Evolutionary conservation across 148 eudicot genomes (phyloP), one percentile per base, ranked within the genome.

Genomic region (Silene latifolia): DNA sequence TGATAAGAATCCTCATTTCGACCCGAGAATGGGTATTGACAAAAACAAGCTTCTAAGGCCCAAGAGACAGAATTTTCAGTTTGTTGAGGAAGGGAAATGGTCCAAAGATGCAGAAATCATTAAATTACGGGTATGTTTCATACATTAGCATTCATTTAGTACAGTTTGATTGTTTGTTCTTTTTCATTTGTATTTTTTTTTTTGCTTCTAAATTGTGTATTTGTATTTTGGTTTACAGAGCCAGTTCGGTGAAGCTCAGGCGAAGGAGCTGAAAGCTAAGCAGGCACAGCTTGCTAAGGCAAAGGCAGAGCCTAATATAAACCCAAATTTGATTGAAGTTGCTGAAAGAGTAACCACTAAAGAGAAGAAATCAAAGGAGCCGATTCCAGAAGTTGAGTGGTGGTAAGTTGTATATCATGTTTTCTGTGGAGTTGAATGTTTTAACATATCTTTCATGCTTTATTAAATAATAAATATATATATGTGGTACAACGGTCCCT

Each of bases 21-120:
- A 95, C 80, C 83, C 96, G 3, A 85, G 91, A 80, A 90, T 95
- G 99, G 97, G 96, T 63, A 89, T 95, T 32, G 82, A 95, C 79
- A 85, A 93, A 63, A 88, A 77, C 70, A 92, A 95, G 83, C 83
- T 95, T 69, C 86, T 95, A 72, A 88, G 99, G 83, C 97, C 99
- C 66, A 95, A 90, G 83, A 90, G 86, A 75, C 81, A 83, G 85
- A 83, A 68, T 57, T 92, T 95, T 79, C 99, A 84, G 85, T 95
- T 95, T 87, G 99, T 92, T n/a, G 97, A 92, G 82, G 99, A 95
- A 90, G 99, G 99, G 46, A 92, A 92, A 86, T 95, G 99, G 99
- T 85, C 99, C 17, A 90, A 78, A 82, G 99, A 95, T 21, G 97
- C 99, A 74, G 97, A 95, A 83, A 88, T 87, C 3, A 86, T 89